phyloP scores from a whole-genome alignment of 1,139 yeast species.

The Geotrichum aggregatum region DNA sequence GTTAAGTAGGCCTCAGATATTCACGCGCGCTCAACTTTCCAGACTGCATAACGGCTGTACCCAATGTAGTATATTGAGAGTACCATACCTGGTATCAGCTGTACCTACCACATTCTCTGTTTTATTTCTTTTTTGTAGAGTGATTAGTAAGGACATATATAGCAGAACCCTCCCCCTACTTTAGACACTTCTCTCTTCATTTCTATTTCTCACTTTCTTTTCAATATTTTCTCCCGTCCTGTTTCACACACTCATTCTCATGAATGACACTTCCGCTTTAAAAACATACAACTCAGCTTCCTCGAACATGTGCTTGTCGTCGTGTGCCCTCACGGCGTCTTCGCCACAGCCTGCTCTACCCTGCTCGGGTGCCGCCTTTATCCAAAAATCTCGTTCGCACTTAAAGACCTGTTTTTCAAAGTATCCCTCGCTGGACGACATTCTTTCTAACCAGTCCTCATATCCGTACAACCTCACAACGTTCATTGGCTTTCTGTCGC shows the following conservation, averaged over 20 bases:
- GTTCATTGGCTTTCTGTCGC: constrained; percentile 33
- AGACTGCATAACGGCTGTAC: not conserved
- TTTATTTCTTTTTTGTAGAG: not conserved
- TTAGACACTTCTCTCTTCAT: not conserved
- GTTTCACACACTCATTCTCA: not conserved
- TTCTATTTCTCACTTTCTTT: not conserved
- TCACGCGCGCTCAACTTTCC: too few relatives aligned
- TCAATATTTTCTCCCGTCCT: too few relatives aligned
- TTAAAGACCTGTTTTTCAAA: constrained; percentile 7
- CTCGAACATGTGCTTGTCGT: not conserved
- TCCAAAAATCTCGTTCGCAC: not conserved
- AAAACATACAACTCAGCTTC: not conserved
- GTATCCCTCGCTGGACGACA: constrained; percentile 33
- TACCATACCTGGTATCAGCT: not conserved
- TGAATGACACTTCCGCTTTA: not conserved
- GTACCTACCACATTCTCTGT: not conserved
- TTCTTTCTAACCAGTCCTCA: constrained; percentile 29
- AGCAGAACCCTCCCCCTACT: not conserved
- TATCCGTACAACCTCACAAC: constrained; percentile 34
- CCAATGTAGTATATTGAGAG: too few relatives aligned
- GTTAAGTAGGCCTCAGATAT: too few relatives aligned
- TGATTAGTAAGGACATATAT: not conserved
- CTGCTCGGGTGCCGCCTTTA: not conserved
- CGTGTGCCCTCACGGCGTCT: constrained; percentile 1
- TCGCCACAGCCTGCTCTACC: not conserved